Base-by-base conservation (phyloP, 495 filamentous ascomycete species). In the Pyrenula massariospora region DNA sequence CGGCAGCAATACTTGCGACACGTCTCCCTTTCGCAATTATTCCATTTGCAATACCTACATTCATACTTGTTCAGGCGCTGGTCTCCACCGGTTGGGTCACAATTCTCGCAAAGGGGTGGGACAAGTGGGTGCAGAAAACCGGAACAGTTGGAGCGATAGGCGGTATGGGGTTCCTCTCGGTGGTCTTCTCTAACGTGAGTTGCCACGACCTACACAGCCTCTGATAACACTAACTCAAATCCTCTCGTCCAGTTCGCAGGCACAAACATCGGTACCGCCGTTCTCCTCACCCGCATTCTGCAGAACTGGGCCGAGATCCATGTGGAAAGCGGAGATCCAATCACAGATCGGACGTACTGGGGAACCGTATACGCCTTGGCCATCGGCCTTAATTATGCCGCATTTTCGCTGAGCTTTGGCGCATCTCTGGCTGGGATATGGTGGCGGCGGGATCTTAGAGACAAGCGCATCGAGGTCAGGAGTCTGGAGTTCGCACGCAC, bases 231-330 rank as follows among this genome's bases (percentile, higher is more conserved):
- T 67, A 55, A 66, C 50, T 12, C 52, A 23, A 42, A 3, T 25
- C 10, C 12, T 21, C 20, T 50, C 56, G n/a, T 36, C 10, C 56
- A 85, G 82, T 87, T 85, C 58, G 80, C 83, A 11, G 84, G 83
- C 12, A 86, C 83, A 12, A 86, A 87, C 57, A 87, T 86, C 53
- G 83, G 84, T 19, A 85, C 83, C 1, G 82, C 83, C 2, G 85
- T 87, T 62, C 75, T 85, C 2, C 73, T 86, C 15, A 83, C 76
- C 11, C 79, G 83, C 15, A 73, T 87, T 10, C 78, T 87, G 47
- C 84, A 86, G 58, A 67, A 75, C 0, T 86, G 84, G 84, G 63
- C 75, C 50, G 57, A 69, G 15, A 83, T 87, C 47, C 79, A 84
- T 59, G 20, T 54, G 12, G 47, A 25, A 15, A 74, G 65, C 52